Conservation (phyloP, 2,329 filamentous ascomycete species). For the Penicillium sp. region DNA sequence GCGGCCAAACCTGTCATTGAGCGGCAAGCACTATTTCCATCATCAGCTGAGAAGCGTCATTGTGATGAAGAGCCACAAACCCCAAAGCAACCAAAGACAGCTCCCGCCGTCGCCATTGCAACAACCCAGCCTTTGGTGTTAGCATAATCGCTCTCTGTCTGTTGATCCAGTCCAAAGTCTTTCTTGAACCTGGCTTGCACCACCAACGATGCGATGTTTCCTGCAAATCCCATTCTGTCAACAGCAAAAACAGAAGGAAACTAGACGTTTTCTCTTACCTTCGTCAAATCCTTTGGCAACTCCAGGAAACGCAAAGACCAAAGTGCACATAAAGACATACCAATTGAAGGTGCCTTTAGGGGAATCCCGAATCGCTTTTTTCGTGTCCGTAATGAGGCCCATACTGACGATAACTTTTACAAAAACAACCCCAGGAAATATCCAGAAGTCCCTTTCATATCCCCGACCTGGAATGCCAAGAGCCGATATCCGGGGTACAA, state of each 20-base stretch:
- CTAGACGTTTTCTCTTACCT: conserved; percentile 5
- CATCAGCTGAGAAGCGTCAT: neutral
- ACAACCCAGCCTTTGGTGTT: conserved; percentile 25
- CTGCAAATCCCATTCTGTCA: neutral
- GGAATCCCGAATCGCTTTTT: conserved; percentile 19
- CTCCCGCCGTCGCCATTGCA: conserved; percentile 22
- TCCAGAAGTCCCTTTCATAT: neutral
- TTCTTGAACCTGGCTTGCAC: conserved; percentile 17
- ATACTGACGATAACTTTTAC: conserved; percentile 6
- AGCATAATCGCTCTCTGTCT: conserved; percentile 18
- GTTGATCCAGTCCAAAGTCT: conserved; percentile 16
- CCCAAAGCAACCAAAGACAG: conserved; percentile 21
- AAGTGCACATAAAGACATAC: conserved; percentile 21
- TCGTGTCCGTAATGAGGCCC: conserved; percentile 23
- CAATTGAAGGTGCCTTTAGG: conserved; percentile 23
- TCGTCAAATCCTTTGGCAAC: conserved; percentile 26
- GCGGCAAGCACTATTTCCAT: conserved; percentile 12
- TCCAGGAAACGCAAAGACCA: conserved; percentile 24
- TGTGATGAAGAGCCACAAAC: conserved; percentile 4
- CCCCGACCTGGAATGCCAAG: neutral
- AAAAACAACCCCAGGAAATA: neutral
- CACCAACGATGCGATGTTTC: conserved; percentile 24
- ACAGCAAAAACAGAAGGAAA: neutral
- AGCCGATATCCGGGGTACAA: neutral
- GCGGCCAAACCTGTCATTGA: conserved; percentile 19